Base-by-base conservation (phyloP, 441 rosid species). In the Brassica balearica region DNA sequence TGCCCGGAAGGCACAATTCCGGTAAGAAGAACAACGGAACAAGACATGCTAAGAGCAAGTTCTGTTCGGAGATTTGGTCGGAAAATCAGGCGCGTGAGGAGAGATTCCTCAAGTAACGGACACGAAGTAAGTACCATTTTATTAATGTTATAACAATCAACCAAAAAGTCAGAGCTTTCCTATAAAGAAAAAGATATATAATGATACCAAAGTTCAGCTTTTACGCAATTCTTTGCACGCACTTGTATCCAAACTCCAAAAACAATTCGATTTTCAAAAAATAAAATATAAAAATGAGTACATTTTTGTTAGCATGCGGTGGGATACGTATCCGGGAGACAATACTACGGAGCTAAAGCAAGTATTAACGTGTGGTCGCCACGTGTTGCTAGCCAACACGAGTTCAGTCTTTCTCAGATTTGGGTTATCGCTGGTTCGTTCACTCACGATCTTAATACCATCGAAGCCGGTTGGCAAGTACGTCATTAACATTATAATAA, bases 391-490 rank as follows among this genome's bases (percentile, higher is more conserved):
- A 91, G 88, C 84, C 97, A 88, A 72, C 87, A 92, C 72, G 99
- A 96, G 74, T 96, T 96, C 83, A 94, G 98, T 86, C 75, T 96
- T 74, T 96, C 99, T 1, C 99, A 96, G 56, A 74, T 96, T 86
- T 96, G 99, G 99, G 90, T 96, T 82, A 91, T 96, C 65, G 95
- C 99, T 7, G 99, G 98, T 62, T 92, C 98, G 0, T 96, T 96
- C 58, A 93, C 93, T 0, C 77, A 92, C 61, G 99, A 96, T 82
- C 98, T 96, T 48, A 96, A 96, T 79, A 96, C 99, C 78, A 93
- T 96, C 69, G 99, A 96, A 87, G 97, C 99, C 75, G 99, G 99
- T 34, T 96, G 99, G 99, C 99, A 96, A 89, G 98, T 82, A 80
- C 38, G 71, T 69, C 73, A 7, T 4, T 7, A 61, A 25, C 9